Evolutionary conservation across 805 yeast genomes (phyloP).

Genomic region (Candida argentea): DNA sequence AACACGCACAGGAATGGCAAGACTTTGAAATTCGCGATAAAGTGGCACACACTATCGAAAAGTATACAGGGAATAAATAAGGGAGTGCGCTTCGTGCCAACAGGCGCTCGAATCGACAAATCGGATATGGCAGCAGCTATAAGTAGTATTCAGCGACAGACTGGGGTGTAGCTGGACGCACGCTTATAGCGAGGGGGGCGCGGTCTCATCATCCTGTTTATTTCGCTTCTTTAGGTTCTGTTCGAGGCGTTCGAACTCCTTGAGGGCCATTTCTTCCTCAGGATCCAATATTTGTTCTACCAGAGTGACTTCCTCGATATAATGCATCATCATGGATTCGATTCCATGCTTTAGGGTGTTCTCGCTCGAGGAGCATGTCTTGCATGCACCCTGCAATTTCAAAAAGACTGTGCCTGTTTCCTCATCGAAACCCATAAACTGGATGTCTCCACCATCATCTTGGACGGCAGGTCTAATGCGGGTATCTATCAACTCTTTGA

Average conservation of each 20-base stretch:
- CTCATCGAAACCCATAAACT: conserved; percentile 76
- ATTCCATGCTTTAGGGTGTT: conserved; percentile 93
- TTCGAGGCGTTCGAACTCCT: conserved; percentile 81
- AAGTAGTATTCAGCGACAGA: too few species aligned
- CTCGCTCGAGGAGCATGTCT: conserved; percentile 82
- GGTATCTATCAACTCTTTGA: conserved; percentile 86
- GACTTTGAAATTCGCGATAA: conserved; percentile 2
- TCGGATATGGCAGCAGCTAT: too few species aligned
- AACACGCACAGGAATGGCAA: conserved; percentile 12
- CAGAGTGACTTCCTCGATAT: conserved; percentile 87
- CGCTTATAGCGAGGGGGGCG: conserved; percentile 16
- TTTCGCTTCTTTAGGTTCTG: conserved; percentile 21
- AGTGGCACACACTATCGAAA: conserved; percentile 2
- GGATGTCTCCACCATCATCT: conserved; percentile 98
- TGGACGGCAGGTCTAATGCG: conserved; percentile 96
- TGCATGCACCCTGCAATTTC: conserved; percentile 91
- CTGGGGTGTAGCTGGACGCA: too few species aligned
- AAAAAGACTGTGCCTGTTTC: conserved; percentile 81
- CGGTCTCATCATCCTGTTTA: conserved; percentile 6
- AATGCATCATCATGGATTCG: conserved; percentile 94
- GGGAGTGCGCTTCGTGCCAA: background rate
- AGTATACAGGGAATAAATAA: conserved; percentile 1
- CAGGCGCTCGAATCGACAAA: background rate
- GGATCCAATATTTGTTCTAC: conserved; percentile 80
- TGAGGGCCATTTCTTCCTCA: conserved; percentile 65